These are phyloP conservation scores for Gillenia trifoliata DNA, from an alignment of 306 rosid genomes.

Conservation along the genomic window DNA sequence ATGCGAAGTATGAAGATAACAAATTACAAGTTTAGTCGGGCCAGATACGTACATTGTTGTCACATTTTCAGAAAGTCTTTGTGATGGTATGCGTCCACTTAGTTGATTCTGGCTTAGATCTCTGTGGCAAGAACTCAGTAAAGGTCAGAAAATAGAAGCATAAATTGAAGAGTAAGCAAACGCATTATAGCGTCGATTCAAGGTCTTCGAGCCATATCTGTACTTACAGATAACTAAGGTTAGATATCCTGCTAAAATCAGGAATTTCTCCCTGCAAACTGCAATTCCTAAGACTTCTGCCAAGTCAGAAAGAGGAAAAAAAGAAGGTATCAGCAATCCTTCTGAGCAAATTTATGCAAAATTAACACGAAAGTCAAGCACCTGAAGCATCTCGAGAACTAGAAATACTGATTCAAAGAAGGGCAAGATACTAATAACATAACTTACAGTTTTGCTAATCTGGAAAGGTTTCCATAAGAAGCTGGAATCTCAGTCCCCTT, in stretches of 20 bases:
- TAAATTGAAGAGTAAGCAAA: background rate
- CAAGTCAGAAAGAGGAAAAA: slow-evolving; percentile 16
- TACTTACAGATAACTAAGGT: slow-evolving; percentile 78
- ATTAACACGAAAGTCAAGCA: background rate
- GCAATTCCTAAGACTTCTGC: slow-evolving; percentile 92
- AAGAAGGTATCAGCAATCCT: background rate
- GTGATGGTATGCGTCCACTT: slow-evolving; percentile 53
- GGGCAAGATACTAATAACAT: background rate
- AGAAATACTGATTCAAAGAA: background rate
- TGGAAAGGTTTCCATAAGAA: slow-evolving; percentile 49
- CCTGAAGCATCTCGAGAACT: background rate
- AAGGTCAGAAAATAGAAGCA: slow-evolving; percentile 6
- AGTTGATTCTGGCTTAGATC: slow-evolving; percentile 81
- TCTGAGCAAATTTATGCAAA: background rate
- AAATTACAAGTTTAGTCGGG: background rate
- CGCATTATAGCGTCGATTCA: background rate
- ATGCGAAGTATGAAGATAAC: background rate
- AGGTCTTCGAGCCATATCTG: background rate
- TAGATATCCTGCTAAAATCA: slow-evolving; percentile 50
- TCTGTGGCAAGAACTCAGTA: slow-evolving; percentile 41
- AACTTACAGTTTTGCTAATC: slow-evolving; percentile 73
- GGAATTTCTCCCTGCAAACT: slow-evolving; percentile 73
- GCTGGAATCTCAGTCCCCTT: slow-evolving; percentile 59
- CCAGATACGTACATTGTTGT: slow-evolving; percentile 66
- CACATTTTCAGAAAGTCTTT: slow-evolving; percentile 50